A percentile compares a stretch with the other conserved stretches of the same genome.
Evolutionary conservation across 441 rosid species (phyloP).

Genomic region (Gossypium schwendimanii): DNA sequence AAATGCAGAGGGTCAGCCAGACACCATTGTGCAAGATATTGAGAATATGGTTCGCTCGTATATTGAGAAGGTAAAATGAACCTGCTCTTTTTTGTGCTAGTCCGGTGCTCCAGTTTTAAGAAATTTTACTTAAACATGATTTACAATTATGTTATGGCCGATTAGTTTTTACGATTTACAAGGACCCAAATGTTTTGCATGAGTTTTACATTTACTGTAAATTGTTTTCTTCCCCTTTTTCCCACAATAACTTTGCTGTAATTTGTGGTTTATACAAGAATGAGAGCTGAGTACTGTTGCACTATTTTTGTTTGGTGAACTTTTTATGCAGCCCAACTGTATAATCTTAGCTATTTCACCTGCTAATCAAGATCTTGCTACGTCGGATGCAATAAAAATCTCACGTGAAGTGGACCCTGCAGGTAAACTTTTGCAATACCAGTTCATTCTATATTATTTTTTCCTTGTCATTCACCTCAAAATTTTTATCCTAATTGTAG

Average conservation of each 20-base stretch:
- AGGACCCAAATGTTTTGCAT: too few relatives aligned
- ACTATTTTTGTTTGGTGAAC: constrained; percentile 16
- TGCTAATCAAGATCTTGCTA: constrained; percentile 97
- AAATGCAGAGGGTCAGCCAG: constrained; percentile 88
- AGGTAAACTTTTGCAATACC: constrained; percentile 36
- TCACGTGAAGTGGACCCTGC: constrained; percentile 95
- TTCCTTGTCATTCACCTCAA: background rate
- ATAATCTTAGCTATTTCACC: constrained; percentile 94
- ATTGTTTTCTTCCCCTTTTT: background rate
- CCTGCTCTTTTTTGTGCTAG: background rate
- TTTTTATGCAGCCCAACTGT: constrained; percentile 72
- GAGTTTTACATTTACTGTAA: background rate
- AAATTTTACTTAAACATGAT: background rate
- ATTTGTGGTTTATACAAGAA: background rate
- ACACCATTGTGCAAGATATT: constrained; percentile 80
- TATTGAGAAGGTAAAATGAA: constrained; percentile 77
- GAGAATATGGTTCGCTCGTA: constrained; percentile 92
- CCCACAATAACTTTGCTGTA: background rate
- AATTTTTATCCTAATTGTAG: background rate
- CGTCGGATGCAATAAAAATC: constrained; percentile 94
- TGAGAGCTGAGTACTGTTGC: constrained; percentile 11
- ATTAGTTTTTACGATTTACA: background rate
- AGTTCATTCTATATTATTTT: background rate
- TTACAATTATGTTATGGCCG: background rate
- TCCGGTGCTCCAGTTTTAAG: background rate